A percentile compares a stretch with the other conserved stretches of the same genome.
Conservation (phyloP, 805 yeast species). For the Metschnikowia gruessii region DNA sequence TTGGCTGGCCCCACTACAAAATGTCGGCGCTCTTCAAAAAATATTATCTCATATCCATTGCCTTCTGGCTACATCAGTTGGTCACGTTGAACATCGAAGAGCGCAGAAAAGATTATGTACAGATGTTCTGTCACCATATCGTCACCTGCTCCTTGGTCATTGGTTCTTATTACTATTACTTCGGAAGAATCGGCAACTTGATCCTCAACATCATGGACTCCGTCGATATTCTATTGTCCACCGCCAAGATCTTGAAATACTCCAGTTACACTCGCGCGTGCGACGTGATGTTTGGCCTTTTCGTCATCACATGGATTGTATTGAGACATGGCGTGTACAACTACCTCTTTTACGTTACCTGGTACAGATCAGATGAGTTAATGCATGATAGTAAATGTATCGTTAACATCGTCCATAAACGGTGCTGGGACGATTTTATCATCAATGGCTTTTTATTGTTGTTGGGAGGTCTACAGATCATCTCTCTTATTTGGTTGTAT, state of each 20-base stretch:
- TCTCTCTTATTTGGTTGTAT: slow-evolving; percentile 71
- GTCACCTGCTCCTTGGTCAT: slow-evolving; percentile 65
- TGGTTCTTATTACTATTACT: slow-evolving; percentile 73
- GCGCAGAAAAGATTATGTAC: slow-evolving; percentile 75
- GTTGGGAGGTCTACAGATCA: slow-evolving; percentile 61
- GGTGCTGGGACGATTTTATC: slow-evolving; percentile 50
- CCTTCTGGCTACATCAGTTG: slow-evolving; percentile 78
- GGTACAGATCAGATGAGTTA: slow-evolving; percentile 37
- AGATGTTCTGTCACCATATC: slow-evolving; percentile 88
- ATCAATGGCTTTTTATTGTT: slow-evolving; percentile 51
- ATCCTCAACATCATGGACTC: slow-evolving; percentile 79
- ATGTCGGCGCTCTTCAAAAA: slow-evolving; percentile 53
- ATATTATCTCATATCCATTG: slow-evolving; percentile 71
- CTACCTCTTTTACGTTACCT: slow-evolving; percentile 60
- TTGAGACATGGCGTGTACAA: slow-evolving; percentile 74
- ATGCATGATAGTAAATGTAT: slow-evolving; percentile 48
- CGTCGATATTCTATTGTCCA: slow-evolving; percentile 67
- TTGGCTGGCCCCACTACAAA: slow-evolving; percentile 71
- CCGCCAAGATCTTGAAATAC: slow-evolving; percentile 77
- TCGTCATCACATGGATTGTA: slow-evolving; percentile 65
- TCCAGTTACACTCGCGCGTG: slow-evolving; percentile 58
- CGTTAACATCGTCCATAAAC: slow-evolving; percentile 29
- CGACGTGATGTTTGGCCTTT: slow-evolving; percentile 65
- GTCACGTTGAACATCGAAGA: slow-evolving; percentile 75
- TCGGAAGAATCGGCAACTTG: slow-evolving; percentile 74